Base-by-base conservation (phyloP, 2,329 filamentous ascomycete species). In the Fusarium camptoceras region DNA sequence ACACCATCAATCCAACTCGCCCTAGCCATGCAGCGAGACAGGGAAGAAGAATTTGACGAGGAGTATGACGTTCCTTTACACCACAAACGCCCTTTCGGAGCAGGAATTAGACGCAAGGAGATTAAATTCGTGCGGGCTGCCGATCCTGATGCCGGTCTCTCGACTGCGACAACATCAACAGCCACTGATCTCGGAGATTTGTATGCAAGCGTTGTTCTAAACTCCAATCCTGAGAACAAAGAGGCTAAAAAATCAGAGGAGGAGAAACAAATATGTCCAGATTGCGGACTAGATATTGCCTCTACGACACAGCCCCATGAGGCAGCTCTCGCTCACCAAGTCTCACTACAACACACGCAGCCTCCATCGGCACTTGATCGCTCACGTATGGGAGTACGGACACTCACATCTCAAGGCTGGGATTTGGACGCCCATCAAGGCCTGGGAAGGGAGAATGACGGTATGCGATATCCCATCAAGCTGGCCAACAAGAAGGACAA, bases 401-500 rank as follows among this genome's bases (percentile, higher is more conserved):
- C 91, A 28, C 84, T 94, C 31, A 83, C 88, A 55, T 84, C 87
- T 1, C 86, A 91, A 62, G 92, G 92, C 28, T 94, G 91, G 89
- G 90, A 94, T 72, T 91, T 92, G 0, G 92, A 94, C 78, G 83
- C 88, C 28, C 84, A 93, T 5, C 79, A 82, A 18, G 94, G 94
- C 0, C 84, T 98, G 0, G 94, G 94, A 0, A 86, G 86, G 12
- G 81, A 82, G 4, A 90, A 92, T 1, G 88, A 92, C 70, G 94
- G 94, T 5, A 90, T 93, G 64, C 84, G 91, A 42, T 90, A 89
- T 70, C 94, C 94, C 2, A 84, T 98, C 67, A 94, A 94, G 76
- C 83, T 88, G 2, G 86, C 85, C 62, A 82, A 86, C 57, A 97
- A 97, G 80, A 86, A 90, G 44, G 89, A 95, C 76, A 94, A 87